These are phyloP conservation scores for Lolium rigidum DNA, from an alignment of 176 grass and related monocot species.

Conservation along the genomic window DNA sequence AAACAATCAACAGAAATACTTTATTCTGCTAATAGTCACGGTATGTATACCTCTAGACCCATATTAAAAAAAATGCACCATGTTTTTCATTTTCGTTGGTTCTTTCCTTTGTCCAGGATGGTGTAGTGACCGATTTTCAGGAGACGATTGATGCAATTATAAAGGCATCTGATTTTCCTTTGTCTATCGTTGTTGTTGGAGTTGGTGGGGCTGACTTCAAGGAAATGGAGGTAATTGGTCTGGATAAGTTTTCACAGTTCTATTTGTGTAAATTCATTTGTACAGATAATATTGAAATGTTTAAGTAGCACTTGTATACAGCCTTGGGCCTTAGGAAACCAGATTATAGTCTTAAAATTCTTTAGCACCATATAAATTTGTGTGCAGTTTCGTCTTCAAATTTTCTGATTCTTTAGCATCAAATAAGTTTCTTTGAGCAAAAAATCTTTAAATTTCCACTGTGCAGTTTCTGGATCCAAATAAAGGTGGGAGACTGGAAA, in stretches of 20 bases:
- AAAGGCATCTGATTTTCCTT: conserved; percentile 94
- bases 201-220: conserved; percentile 98
- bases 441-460: conserved; percentile 37
- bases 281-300: conserved; percentile 20
- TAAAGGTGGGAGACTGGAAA: conserved; percentile 93
- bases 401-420: conserved; percentile 40
- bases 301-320: background rate
- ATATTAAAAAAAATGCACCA: conserved; percentile 13
- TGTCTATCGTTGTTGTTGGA: conserved; percentile 90
- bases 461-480: conserved; percentile 92
- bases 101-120: conserved; percentile 78
- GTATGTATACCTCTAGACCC: conserved; percentile 48
- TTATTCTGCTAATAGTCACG: conserved; percentile 85
- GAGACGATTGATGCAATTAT: conserved; percentile 94
- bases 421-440: background rate
- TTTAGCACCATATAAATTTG: conserved; percentile 33
- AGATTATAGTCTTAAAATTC: background rate
- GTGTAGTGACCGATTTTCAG: conserved; percentile 96
- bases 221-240: conserved; percentile 89
- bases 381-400: conserved; percentile 30
- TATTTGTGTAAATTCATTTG: conserved; percentile 21
- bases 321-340: background rate
- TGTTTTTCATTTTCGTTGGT: conserved; percentile 38
- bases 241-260: conserved; percentile 21
- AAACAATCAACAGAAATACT: conserved; percentile 76